Evolutionary conservation across 202 grass and related monocot genomes (phyloP), one percentile per base, ranked within the genome.

Genomic region (Carex sylvatica): DNA sequence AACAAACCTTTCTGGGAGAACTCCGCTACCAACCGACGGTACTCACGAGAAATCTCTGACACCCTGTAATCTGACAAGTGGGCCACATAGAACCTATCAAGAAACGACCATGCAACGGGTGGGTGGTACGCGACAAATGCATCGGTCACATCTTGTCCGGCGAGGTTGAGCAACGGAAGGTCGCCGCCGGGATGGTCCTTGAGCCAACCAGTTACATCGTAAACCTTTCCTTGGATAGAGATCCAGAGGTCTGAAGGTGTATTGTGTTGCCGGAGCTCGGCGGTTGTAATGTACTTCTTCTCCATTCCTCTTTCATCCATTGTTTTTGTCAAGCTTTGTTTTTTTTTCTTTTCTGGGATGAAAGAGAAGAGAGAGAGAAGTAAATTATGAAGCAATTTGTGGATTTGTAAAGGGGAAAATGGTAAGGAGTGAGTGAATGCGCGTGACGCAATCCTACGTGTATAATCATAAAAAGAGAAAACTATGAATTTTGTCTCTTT

Each of bases 91-190:
- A 58, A 49, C 19, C 18, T n/a, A 71, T 75, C 87, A 42, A 89
- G 84, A 44, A 83, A 42, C 31, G 70, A 3, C 87, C 83, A 89
- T 2, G 78, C 84, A 1, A 61, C 6, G 9, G 70, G 24, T 1
- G 87, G 84, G 72, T 89, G 87, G 80, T 86, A 89, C 10, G 87
- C 84, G 4, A 89, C 65, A 35, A 89, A 89, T 9, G 87, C 72
- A 20, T 89, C 87, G 79, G 87, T 89, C 7, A 83, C 84, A 15
- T 89, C 87, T 65, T 89, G 83, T 2, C 87, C 87, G 53, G 79
- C 84, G 3, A 89, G 49, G 84, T 44, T 65, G 26, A 79, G 64
- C 23, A 89, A 15, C 3, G 80, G 80, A 0, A 89, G 72, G 5
- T 85, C 84, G 4, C 87, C 87, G 42, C 87, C 84, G 5, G 87